A percentile compares a stretch with the other conserved stretches of the same genome.
Conservation (phyloP, 805 yeast species). For the Ogataea kodamae region DNA sequence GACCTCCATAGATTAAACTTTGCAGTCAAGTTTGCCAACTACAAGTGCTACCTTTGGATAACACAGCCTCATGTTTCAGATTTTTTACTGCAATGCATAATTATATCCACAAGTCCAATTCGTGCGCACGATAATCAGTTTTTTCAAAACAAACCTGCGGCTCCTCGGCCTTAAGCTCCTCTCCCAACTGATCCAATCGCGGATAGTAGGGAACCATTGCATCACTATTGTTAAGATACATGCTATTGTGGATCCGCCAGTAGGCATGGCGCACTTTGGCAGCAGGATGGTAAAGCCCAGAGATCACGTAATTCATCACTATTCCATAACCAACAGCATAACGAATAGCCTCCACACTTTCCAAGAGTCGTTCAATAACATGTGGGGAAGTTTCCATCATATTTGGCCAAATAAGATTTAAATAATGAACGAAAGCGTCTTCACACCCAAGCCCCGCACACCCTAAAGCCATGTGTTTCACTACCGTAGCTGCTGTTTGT, state of each 20-base stretch:
- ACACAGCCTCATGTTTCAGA: slow-evolving; percentile 25
- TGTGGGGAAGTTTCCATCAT: slow-evolving; percentile 94
- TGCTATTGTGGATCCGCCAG: slow-evolving; percentile 78
- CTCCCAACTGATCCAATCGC: slow-evolving; percentile 35
- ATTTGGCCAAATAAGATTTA: slow-evolving; percentile 84
- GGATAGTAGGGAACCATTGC: slow-evolving; percentile 85
- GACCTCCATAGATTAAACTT: slow-evolving; percentile 6
- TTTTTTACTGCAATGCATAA: slow-evolving; percentile 6
- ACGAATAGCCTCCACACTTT: slow-evolving; percentile 71
- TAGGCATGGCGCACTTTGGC: slow-evolving; percentile 77
- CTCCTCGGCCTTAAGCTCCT: slow-evolving; percentile 15
- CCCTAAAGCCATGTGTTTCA: slow-evolving; percentile 76
- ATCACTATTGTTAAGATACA: slow-evolving; percentile 72
- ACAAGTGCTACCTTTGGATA: slow-evolving; percentile 7
- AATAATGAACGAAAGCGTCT: slow-evolving; percentile 76
- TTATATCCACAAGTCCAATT: slow-evolving; percentile 31
- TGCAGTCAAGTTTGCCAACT: slow-evolving; percentile 4
- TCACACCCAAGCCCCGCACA: slow-evolving; percentile 73
- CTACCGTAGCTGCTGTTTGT: slow-evolving; percentile 90
- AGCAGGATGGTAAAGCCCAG: slow-evolving; percentile 93
- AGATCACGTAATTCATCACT: slow-evolving; percentile 72
- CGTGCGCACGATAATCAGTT: slow-evolving; percentile 29
- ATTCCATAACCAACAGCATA: slow-evolving; percentile 73
- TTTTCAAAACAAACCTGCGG: slow-evolving; percentile 11
- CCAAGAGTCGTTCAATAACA: slow-evolving; percentile 77